Conservation (phyloP, 2,329 filamentous ascomycete genomes). For the Apiospora pterosperma region DNA sequence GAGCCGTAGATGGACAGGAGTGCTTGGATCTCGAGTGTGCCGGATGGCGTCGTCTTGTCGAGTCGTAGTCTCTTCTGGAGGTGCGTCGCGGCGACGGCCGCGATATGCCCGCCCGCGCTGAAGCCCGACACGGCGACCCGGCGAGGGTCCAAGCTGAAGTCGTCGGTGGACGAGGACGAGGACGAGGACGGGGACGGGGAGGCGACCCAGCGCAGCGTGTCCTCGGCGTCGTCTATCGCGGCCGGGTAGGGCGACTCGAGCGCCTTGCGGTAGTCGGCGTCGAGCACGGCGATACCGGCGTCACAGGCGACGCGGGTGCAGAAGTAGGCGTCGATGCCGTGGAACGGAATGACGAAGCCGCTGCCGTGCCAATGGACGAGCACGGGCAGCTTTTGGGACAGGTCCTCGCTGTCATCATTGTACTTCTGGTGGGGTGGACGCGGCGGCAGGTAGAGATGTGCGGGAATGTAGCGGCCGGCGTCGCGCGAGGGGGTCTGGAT, state of each 20-base stretch:
- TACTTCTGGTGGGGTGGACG: not conserved
- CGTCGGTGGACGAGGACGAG: conserved; percentile 19
- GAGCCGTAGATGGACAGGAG: not conserved
- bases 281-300: conserved; percentile 56
- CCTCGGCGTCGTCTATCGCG: conserved; percentile 62
- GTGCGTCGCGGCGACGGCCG: conserved; percentile 15
- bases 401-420: not conserved
- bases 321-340: conserved; percentile 62
- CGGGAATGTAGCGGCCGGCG: not conserved
- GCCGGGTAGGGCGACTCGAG: conserved; percentile 63
- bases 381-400: conserved; percentile 39
- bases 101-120: conserved; percentile 58
- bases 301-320: conserved; percentile 49
- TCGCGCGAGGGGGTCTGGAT: not conserved
- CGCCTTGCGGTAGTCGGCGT: conserved; percentile 66
- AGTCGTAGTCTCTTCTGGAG: not conserved
- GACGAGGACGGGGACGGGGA: not conserved
- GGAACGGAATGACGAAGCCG: conserved; percentile 61
- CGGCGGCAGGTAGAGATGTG: not conserved
- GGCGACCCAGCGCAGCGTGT: conserved; percentile 60
- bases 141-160: conserved; percentile 54
- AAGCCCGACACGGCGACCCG: conserved; percentile 61
- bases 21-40: not conserved
- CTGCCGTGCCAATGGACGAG: conserved; percentile 67
- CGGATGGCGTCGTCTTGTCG: not conserved